Evolutionary conservation across 2,329 filamentous ascomycete genomes (phyloP).

Genomic region (Penicillium corylophilum): DNA sequence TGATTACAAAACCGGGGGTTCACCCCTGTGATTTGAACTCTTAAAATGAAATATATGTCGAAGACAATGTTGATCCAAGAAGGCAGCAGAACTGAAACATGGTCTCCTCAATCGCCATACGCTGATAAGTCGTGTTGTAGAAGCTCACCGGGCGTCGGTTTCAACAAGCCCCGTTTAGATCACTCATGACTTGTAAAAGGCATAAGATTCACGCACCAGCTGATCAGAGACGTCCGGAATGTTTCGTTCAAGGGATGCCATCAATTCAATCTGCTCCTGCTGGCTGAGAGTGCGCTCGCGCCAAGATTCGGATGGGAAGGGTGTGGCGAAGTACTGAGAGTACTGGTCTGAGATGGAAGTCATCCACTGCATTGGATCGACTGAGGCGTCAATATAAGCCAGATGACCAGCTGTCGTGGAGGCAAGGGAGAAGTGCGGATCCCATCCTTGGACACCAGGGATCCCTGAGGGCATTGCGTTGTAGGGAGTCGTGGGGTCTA

Average conservation of each 20-base stretch:
- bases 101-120: constrained; percentile 1
- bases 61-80: constrained; percentile 10
- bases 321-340: constrained; percentile 48
- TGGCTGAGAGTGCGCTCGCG: constrained; percentile 69
- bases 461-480: constrained; percentile 43
- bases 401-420: constrained; percentile 38
- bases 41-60: constrained; percentile 8
- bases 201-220: constrained; percentile 40
- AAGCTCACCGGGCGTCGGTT: background rate
- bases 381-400: constrained; percentile 33
- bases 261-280: constrained; percentile 78
- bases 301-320: constrained; percentile 49
- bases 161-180: background rate
- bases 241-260: constrained; percentile 71
- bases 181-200: constrained; percentile 40
- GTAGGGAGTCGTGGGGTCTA: constrained; percentile 40
- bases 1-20: background rate
- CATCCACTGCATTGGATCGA: constrained; percentile 45
- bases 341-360: constrained; percentile 48
- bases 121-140: constrained; percentile 4
- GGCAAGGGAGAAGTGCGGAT: constrained; percentile 40
- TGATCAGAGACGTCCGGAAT: constrained; percentile 46
- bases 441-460: constrained; percentile 43
- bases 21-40: background rate
- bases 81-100: constrained; percentile 1